A percentile compares a stretch with the other conserved stretches of the same genome.
phyloP scores from a whole-genome alignment of 2,329 filamentous ascomycete genomes.

The Knufia fluminis region DNA sequence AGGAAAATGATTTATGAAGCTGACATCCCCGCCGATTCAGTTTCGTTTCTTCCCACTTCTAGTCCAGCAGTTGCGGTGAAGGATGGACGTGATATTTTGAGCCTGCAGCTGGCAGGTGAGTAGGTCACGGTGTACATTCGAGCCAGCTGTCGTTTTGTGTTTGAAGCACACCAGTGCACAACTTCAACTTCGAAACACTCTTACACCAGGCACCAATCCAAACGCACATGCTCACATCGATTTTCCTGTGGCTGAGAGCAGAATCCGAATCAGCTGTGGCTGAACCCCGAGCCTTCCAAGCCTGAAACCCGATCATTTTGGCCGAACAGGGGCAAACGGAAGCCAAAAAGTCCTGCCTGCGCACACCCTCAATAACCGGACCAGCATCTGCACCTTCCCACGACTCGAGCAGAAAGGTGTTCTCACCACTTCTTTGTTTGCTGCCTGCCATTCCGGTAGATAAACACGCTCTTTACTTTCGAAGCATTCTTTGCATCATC shows the following conservation, averaged over 20 bases:
- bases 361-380: background rate
- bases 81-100: conserved; percentile 19
- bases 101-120: conserved; percentile 18
- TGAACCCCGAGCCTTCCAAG: too few relatives aligned
- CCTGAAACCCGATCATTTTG: background rate
- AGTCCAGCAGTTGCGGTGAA: conserved; percentile 6
- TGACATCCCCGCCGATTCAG: background rate
- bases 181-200: too few relatives aligned
- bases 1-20: background rate
- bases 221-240: background rate
- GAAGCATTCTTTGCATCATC: background rate
- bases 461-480: background rate
- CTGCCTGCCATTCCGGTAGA: background rate
- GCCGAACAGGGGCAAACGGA: background rate
- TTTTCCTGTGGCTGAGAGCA: conserved; percentile 2
- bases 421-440: conserved; percentile 1
- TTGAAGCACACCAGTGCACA: too few relatives aligned
- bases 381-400: background rate
- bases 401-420: background rate
- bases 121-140: conserved; percentile 7
- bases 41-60: conserved; percentile 10
- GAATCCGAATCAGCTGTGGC: conserved; percentile 9
- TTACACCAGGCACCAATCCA: background rate
- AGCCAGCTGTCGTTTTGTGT: background rate
- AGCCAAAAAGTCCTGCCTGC: background rate